A percentile compares a stretch with the other conserved stretches of the same genome.
These are phyloP conservation scores for Vitis amurensis DNA, from an alignment of 164 flowering plant genomes.

Conservation along the genomic window DNA sequence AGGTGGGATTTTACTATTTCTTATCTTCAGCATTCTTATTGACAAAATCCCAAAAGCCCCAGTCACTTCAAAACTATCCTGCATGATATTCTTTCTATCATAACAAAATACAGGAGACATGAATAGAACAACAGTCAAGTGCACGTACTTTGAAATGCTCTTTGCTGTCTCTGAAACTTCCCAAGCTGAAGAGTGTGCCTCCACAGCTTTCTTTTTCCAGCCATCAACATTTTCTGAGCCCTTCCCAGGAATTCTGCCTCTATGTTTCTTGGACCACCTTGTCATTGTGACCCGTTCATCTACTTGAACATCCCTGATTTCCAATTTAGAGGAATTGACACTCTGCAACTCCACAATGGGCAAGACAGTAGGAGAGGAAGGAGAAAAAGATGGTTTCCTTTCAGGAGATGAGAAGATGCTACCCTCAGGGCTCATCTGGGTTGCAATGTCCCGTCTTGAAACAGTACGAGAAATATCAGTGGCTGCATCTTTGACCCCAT, in stretches of 20 bases:
- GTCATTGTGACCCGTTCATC: slow-evolving; percentile 79
- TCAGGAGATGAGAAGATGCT: slow-evolving; percentile 67
- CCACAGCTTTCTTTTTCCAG: slow-evolving; percentile 52
- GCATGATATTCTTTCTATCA: background rate
- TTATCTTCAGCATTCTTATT: background rate
- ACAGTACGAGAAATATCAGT: slow-evolving; percentile 54
- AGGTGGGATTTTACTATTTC: background rate
- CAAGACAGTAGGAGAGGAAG: slow-evolving; percentile 38
- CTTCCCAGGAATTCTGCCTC: slow-evolving; percentile 36
- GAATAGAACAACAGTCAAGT: background rate
- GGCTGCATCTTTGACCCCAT: slow-evolving; percentile 46
- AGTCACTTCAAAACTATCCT: background rate
- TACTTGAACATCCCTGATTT: slow-evolving; percentile 80
- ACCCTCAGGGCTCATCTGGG: slow-evolving; percentile 93
- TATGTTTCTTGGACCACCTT: slow-evolving; percentile 76
- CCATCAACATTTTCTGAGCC: slow-evolving; percentile 44
- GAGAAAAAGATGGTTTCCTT: slow-evolving; percentile 42
- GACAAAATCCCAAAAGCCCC: background rate
- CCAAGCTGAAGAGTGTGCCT: slow-evolving; percentile 55
- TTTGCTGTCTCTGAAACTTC: slow-evolving; percentile 63
- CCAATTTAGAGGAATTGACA: slow-evolving; percentile 42
- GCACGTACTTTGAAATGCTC: slow-evolving; percentile 62
- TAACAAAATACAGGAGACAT: background rate
- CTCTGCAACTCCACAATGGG: slow-evolving; percentile 57
- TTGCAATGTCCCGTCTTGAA: slow-evolving; percentile 92